Evolutionary conservation across 2,329 filamentous ascomycete species (phyloP), one percentile per base, ranked within the genome.

Genomic region (Albifimbria verrucaria): DNA sequence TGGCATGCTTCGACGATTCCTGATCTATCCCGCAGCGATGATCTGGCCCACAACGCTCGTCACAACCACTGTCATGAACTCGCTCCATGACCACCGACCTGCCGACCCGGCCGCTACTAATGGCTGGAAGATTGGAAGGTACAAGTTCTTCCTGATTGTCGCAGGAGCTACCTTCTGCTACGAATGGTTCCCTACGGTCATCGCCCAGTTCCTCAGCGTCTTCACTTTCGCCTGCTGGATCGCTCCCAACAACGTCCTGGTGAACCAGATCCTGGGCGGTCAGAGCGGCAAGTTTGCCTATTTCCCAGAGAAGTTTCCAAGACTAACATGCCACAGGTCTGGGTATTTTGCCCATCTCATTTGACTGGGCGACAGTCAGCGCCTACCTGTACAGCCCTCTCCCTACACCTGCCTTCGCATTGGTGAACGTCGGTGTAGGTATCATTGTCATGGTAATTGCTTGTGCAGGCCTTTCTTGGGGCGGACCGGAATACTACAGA

Each of bases 1-100:
- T 1, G 82, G 82, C 1, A 65, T 85, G 43, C 74, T 76, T 26
- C 73, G 81, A 24, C 74, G 79, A 22, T 85, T 81, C 65, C 72
- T 86, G 20, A 76, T 82, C n/a, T 77, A 72, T 65, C 83, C 80
- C 1, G 79, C 82, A 1, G 76, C 80, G 26, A 85, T 85, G 81
- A 78, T 85, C 54, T 86, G 82, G 81, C 82, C 82, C 2, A 72
- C 70, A 77, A 51, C 75, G 72, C 61, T 76, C 22, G 68, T 68
- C 3, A 80, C 75, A 55, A 76, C 74, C 0, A 72, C 75, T 0
- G 68, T 83, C 7, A 74, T 82, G 55, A 68, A 74, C 25, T 72
- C 70, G 17, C 68, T 76, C 3, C 73, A 76, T 45, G 71, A 75
- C 50, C 70, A 70, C 56, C 69, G 63, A 45, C 71, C 72, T 49